Base-by-base conservation (phyloP, 345 rosid species). In the Euphorbia tirucalli region DNA sequence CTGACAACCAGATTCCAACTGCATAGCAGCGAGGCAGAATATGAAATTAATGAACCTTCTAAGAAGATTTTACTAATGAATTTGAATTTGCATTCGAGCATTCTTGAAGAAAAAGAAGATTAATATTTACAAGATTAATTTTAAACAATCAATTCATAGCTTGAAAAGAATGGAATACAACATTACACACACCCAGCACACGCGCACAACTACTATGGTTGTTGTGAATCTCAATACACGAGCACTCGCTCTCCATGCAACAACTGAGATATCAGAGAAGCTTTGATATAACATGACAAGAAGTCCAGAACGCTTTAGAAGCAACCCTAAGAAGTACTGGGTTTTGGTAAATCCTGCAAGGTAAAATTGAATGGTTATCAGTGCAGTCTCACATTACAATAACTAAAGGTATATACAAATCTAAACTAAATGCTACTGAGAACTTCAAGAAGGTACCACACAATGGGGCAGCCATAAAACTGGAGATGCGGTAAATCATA, bases 241-340 rank as follows among this genome's bases (percentile, higher is more conserved):
- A n/a, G n/a, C n/a, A n/a, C n/a, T n/a, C n/a, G n/a, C 72, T 70
- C 78, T 66, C 64, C 56, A 65, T 28, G 70, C 74, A 52, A 15
- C 24, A 58, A 49, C 71, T 1, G 11, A 28, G 54, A 18, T 41
- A 72, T 90, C 87, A 94, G 60, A 90, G 84, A 74, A 95, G 90
- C 88, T 95, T 90, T 58, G 97, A 89, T 74, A 95, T 84, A 4
- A 88, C 91, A 55, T 87, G 85, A 59, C 94, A 89, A 2, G 99
- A 95, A 50, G 93, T 85, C 96, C 97, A 92, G 81, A 95, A 88
- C 52, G 91, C 97, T 74, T 89, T 88, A 0, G 97, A 78, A 62
- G 97, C 98, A 37, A 77, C 93, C 69, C 84, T 81, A n/a, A 88
- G 77, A 68, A 92, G 76, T 48, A 89, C 49, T 7, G 99, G 99